Percentiles rank a stretch among this genome's conserved stretches.
Conservation (phyloP, 129 eudicot genomes). For the Arctium minus region DNA sequence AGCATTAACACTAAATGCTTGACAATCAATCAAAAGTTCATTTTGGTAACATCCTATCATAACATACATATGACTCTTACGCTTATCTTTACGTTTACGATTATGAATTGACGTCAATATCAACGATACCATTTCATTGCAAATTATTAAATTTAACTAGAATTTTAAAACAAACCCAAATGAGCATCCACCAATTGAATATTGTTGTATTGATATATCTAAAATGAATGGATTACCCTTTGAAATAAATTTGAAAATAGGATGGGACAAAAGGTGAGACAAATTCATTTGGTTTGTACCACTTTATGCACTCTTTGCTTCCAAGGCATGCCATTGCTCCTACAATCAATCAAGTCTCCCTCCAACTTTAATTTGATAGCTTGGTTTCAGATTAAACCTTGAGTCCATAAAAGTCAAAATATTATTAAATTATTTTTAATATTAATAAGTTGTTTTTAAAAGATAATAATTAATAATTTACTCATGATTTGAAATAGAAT, state of each 20-base stretch:
- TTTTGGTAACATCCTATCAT: not conserved
- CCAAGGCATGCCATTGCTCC: conserved; percentile 22
- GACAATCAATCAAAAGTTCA: not conserved
- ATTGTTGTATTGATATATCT: not conserved
- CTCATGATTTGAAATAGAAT: not conserved
- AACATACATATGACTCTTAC: not conserved
- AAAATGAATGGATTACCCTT: not conserved
- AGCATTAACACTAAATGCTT: not conserved
- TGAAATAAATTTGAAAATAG: not conserved
- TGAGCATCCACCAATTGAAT: not conserved
- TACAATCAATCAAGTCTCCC: not conserved
- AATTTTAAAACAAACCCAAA: not conserved
- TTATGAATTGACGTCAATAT: not conserved
- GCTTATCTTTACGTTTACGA: not conserved
- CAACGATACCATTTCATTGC: not conserved
- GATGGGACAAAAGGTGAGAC: conserved; percentile 21
- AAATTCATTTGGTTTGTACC: not conserved
- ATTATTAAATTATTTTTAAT: not conserved
- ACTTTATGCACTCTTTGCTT: conserved; percentile 38
- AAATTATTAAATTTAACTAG: too few species aligned
- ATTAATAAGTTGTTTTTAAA: not conserved
- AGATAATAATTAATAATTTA: not conserved
- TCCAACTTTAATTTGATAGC: not conserved
- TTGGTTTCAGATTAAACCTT: not conserved
- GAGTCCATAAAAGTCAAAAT: not conserved